phyloP scores from a whole-genome alignment of 2,329 filamentous ascomycete species.

The Colletotrichum sp. region DNA sequence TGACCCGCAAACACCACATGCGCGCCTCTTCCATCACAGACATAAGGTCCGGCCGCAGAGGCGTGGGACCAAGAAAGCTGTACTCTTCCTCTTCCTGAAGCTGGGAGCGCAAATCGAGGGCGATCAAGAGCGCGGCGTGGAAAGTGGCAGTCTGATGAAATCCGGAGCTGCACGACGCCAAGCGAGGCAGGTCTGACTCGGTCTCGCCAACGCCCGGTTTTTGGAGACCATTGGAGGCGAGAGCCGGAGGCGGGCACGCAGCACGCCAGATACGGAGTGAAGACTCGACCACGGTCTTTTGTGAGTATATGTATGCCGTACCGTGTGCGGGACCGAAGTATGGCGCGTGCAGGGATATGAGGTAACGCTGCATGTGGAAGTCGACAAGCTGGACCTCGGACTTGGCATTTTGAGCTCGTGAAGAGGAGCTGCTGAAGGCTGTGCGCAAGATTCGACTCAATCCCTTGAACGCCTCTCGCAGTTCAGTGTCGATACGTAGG shows the following conservation, averaged over 20 bases:
- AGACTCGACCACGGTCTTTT: slow-evolving; percentile 52
- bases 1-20: slow-evolving; percentile 40
- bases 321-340: slow-evolving; percentile 48
- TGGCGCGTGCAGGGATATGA: slow-evolving; percentile 61
- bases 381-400: slow-evolving; percentile 54
- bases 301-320: slow-evolving; percentile 54
- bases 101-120: slow-evolving; percentile 44
- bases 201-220: neutral
- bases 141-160: slow-evolving; percentile 41
- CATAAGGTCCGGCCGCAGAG: slow-evolving; percentile 45
- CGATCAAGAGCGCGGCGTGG: slow-evolving; percentile 41
- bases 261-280: slow-evolving; percentile 51
- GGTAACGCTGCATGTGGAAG: slow-evolving; percentile 57
- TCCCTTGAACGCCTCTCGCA: slow-evolving; percentile 46
- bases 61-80: slow-evolving; percentile 31
- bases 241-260: slow-evolving; percentile 33
- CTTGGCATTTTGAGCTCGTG: slow-evolving; percentile 23
- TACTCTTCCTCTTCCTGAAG: slow-evolving; percentile 43
- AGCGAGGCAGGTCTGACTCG: slow-evolving; percentile 35
- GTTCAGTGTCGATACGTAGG: slow-evolving; percentile 45
- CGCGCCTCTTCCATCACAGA: slow-evolving; percentile 45
- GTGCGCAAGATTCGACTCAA: slow-evolving; percentile 38
- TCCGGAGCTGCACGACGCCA: slow-evolving; percentile 43
- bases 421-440: slow-evolving; percentile 9
- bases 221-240: slow-evolving; percentile 1